phyloP scores from a whole-genome alignment of 202 grass and related monocot species.

The Elaeis oleifera region DNA sequence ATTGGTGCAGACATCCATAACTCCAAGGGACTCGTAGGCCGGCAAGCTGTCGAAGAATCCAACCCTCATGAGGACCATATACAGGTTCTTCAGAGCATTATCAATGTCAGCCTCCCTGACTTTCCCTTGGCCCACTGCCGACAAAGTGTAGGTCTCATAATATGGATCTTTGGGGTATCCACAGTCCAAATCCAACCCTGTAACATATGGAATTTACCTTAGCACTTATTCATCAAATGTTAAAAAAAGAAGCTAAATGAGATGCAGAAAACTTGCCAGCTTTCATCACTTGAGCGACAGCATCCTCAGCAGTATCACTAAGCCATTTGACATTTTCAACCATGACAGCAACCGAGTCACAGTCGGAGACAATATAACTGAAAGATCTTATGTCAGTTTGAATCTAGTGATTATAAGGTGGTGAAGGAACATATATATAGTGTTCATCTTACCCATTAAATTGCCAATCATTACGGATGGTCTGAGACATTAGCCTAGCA shows the following conservation, averaged over 20 bases:
- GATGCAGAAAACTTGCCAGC: neutral
- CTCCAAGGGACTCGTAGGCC: neutral
- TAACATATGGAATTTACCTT: neutral
- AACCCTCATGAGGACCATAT: constrained; percentile 4
- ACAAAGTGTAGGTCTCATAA: neutral
- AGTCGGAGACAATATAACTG: constrained; percentile 3
- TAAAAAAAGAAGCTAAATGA: no score
- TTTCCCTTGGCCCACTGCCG: neutral
- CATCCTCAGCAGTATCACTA: neutral
- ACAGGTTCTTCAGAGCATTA: constrained; percentile 11
- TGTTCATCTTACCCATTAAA: neutral
- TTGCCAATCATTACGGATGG: constrained; percentile 1
- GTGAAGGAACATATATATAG: neutral
- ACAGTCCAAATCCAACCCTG: constrained; percentile 9
- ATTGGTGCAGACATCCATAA: neutral
- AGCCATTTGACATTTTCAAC: neutral
- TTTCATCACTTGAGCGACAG: constrained; percentile 5
- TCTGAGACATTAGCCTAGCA: constrained; percentile 2
- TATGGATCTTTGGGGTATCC: neutral
- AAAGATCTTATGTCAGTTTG: neutral
- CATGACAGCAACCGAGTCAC: constrained; percentile 1
- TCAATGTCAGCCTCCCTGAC: neutral
- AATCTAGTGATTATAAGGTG: neutral
- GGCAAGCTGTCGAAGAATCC: neutral
- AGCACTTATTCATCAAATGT: neutral